Evolutionary conservation across 768 basidiomycete species (phyloP).

Genomic region (Guyanaporus albipodus): DNA sequence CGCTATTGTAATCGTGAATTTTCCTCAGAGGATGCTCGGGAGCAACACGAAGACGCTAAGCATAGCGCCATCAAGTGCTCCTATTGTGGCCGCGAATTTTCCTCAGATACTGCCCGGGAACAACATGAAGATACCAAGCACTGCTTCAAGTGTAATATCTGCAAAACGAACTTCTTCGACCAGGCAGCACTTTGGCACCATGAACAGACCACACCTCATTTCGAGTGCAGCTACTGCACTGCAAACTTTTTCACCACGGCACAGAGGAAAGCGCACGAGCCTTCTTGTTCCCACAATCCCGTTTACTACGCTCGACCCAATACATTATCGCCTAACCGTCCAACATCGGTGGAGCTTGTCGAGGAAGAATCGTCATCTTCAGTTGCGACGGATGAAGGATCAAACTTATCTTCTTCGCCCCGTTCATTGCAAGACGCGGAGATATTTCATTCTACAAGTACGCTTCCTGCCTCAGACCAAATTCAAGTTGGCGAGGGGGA

Average conservation of each 20-base stretch:
- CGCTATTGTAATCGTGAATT: not conserved
- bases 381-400: not conserved
- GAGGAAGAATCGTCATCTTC: not conserved
- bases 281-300: slow-evolving; percentile 3
- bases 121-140: slow-evolving; percentile 13
- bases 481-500: not conserved
- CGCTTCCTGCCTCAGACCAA: not conserved
- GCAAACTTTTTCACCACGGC: not conserved
- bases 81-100: not conserved
- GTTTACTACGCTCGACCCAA: not conserved
- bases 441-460: slow-evolving; percentile 2
- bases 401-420: not conserved
- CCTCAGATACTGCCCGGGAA: not conserved
- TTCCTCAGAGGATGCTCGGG: not conserved
- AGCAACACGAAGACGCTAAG: not conserved
- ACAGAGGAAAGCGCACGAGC: slow-evolving; percentile 5
- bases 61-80: not conserved
- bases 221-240: slow-evolving; percentile 7
- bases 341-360: not conserved
- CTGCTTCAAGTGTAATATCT: not conserved
- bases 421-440: slow-evolving; percentile 10
- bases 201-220: not conserved
- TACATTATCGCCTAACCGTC: not conserved
- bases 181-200: not conserved
- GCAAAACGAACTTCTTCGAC: not conserved